Base-by-base conservation (phyloP, 192 early-diverging fungal genomes). In the Phlyctochytrium planicorne region DNA sequence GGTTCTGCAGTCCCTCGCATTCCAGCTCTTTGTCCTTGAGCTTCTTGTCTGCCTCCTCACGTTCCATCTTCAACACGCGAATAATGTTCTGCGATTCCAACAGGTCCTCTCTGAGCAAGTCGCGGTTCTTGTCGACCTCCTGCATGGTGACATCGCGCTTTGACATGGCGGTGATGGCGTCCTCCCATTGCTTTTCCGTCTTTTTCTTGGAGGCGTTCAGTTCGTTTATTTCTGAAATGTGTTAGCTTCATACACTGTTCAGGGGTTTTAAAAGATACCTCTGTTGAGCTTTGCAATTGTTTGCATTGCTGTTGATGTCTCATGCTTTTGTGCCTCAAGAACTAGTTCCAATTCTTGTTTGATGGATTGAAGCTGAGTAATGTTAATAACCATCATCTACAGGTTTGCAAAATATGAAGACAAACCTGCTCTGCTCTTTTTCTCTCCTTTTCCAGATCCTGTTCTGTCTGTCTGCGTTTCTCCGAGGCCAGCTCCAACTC, bases 131-230 rank as follows among this genome's bases (percentile, higher is more conserved):
- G 3, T 77, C 71, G n/a, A 83, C 68, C 20, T 56, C 32, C 50
- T 80, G 78, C 32, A 80, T 73, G 1, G 76, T 57, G 31, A 63
- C 23, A 65, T 84, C 79, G 40, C 82, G 78, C 37, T 81, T 83
- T 0, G 82, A 53, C 82, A 83, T 83, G 36, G 82, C 82, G 10
- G 74, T 59, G 16, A 84, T 34, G 3, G 82, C 62, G 31, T 84
- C 82, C 61, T 82, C 82, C 82, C 82, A 84, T 53, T 82, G 74
- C 53, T 84, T 84, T 62, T 75, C 75, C 3, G 74, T 52, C 17
- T 31, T 27, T 56, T 63, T 57, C 53, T 82, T 78, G 16, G 40
- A 14, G 4, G 17, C 23, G 3, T 63, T 68, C 1, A 84, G 62
- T 2, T 66, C 67, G 3, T 24, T 56, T 27, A 82, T 68, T 62